phyloP scores from a whole-genome alignment of 495 filamentous ascomycete genomes.

The Hypoxylon fragiforme region DNA sequence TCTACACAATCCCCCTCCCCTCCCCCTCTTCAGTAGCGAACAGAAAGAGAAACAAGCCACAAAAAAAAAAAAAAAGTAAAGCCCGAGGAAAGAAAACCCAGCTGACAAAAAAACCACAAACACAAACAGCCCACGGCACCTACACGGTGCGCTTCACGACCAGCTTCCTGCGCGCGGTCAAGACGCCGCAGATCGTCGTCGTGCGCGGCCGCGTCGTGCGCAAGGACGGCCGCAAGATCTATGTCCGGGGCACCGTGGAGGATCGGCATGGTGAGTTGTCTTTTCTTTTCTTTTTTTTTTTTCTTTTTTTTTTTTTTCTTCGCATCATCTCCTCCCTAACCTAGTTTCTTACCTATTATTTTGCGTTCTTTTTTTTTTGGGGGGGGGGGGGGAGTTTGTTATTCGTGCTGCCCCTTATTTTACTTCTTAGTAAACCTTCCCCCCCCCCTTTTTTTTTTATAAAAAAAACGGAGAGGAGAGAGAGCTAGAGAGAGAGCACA shows the following conservation, averaged over 20 bases:
- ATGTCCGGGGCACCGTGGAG: constrained; percentile 34
- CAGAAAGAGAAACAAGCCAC: background rate
- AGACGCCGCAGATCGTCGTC: constrained; percentile 34
- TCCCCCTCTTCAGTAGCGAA: background rate
- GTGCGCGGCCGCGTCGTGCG: constrained; percentile 32
- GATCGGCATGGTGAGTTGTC: constrained; percentile 34
- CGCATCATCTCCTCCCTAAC: no score
- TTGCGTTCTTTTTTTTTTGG: no score
- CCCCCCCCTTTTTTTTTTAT: no score
- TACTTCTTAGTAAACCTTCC: no score
- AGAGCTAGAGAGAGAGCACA: no score
- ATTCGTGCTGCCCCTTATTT: no score
- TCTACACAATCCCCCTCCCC: background rate
- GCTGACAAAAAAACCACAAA: background rate
- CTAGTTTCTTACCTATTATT: no score
- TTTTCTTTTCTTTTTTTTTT: no score
- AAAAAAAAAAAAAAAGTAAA: background rate
- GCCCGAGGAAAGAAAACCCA: background rate
- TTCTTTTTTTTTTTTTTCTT: no score
- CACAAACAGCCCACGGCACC: constrained; percentile 17
- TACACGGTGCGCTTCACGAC: constrained; percentile 40
- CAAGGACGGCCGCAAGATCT: constrained; percentile 38
- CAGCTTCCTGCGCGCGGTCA: constrained; percentile 37
- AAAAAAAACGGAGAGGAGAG: no score
- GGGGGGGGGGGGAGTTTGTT: no score